A percentile compares a stretch with the other conserved stretches of the same genome.
phyloP scores from a whole-genome alignment of 148 eudicot species.

The Rhododendron mucronatum region DNA sequence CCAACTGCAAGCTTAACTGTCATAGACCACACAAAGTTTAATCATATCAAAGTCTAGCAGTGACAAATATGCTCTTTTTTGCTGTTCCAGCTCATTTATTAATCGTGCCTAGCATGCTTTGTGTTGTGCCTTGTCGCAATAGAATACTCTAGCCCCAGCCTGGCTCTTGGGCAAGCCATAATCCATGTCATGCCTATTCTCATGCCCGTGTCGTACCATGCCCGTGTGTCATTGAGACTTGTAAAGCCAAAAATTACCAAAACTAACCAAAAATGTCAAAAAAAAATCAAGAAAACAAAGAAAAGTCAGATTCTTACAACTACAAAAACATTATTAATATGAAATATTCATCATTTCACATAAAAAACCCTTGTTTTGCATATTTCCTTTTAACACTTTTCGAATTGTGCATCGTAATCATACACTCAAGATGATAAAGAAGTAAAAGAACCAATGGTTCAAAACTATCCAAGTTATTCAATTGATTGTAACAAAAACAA shows the following conservation, averaged over 20 bases:
- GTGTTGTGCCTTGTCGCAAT: not conserved
- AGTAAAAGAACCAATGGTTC: not conserved
- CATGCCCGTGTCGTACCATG: not conserved
- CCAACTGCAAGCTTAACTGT: slow-evolving; percentile 91
- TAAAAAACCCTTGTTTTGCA: not conserved
- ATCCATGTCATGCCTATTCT: not conserved
- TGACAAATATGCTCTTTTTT: not conserved
- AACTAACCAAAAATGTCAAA: not conserved
- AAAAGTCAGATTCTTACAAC: not conserved
- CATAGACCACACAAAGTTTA: slow-evolving; percentile 4
- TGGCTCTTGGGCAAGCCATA: not conserved
- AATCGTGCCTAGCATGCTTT: not conserved
- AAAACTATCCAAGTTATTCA: not conserved
- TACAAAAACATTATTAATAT: not conserved
- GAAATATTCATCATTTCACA: not conserved
- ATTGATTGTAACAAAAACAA: not conserved
- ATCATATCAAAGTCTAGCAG: not conserved
- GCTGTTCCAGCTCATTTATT: not conserved
- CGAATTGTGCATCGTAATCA: no score
- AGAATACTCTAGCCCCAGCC: not conserved
- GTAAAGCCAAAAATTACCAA: not conserved
- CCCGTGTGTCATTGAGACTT: not conserved
- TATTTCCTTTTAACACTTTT: not conserved
- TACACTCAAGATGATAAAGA: not conserved
- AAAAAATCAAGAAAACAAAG: not conserved